These are phyloP conservation scores for Colletotrichum sp. DNA, from an alignment of 2,329 filamentous ascomycete genomes.

Conservation along the genomic window DNA sequence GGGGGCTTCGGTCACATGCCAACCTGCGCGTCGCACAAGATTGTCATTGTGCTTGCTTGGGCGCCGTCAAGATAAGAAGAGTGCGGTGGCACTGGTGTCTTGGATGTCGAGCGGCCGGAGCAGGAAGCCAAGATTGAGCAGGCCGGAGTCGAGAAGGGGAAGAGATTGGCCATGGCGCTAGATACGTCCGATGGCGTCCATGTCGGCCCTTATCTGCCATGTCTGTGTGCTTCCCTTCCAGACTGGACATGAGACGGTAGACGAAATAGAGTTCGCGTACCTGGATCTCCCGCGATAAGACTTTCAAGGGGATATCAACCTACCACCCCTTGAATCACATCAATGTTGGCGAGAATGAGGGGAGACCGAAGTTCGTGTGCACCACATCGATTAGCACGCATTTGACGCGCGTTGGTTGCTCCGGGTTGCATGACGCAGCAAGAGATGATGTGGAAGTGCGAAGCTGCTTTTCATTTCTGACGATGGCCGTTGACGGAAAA, in stretches of 20 bases:
- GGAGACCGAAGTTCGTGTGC: background rate
- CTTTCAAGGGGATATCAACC: background rate
- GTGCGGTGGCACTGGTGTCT: background rate
- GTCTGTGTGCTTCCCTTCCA: background rate
- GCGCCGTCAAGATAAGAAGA: background rate
- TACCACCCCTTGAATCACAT: background rate
- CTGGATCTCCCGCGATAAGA: background rate
- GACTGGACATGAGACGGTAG: constrained; percentile 7
- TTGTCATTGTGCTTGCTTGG: background rate
- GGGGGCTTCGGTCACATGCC: background rate
- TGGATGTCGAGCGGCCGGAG: background rate
- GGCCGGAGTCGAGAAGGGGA: background rate
- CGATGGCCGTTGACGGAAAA: background rate
- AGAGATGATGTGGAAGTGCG: background rate
- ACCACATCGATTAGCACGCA: background rate
- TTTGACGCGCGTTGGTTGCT: background rate
- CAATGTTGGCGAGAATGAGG: background rate
- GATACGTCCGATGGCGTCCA: background rate
- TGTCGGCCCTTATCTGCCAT: background rate
- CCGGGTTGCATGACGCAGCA: background rate
- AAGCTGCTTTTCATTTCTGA: background rate
- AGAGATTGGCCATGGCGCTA: background rate
- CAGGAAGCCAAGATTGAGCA: background rate
- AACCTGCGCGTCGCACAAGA: background rate
- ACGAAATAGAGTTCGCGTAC: constrained; percentile 2